Percentiles rank a stretch among this genome's conserved stretches.
Conservation (phyloP, 2,329 filamentous ascomycete genomes). For the Alternaria arbusti region DNA sequence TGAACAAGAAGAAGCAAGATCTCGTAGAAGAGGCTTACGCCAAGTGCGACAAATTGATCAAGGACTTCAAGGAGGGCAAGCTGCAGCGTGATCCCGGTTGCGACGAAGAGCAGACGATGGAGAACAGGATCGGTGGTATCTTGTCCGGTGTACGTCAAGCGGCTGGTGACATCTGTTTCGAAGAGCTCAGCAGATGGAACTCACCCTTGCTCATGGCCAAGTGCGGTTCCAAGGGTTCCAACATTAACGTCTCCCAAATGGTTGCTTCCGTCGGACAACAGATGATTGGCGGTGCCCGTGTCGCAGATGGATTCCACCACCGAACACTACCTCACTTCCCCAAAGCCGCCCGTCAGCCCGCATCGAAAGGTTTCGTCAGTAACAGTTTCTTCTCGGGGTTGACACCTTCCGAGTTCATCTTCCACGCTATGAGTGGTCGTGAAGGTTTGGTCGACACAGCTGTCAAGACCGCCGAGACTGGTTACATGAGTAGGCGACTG, state of each 20-base stretch:
- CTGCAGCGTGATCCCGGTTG: conserved; percentile 87
- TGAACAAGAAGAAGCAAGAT: conserved; percentile 75
- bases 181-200: conserved; percentile 88
- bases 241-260: conserved; percentile 99
- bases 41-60: conserved; percentile 83
- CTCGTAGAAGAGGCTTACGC: conserved; percentile 80
- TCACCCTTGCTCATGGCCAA: conserved; percentile 96
- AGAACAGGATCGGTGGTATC: conserved; percentile 88
- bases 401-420: conserved; percentile 89
- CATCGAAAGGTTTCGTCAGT: conserved; percentile 93
- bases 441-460: conserved; percentile 98
- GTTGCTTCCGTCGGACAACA: conserved; percentile 96
- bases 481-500: conserved; percentile 96
- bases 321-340: conserved; percentile 93
- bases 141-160: conserved; percentile 90
- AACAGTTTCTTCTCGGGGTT: conserved; percentile 98
- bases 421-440: conserved; percentile 97
- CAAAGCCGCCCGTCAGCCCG: conserved; percentile 89
- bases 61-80: conserved; percentile 78
- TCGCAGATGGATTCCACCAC: conserved; percentile 95
- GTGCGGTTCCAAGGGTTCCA: conserved; percentile 94
- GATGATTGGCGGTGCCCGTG: conserved; percentile 92
- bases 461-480: conserved; percentile 98
- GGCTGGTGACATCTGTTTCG: conserved; percentile 89
- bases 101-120: conserved; percentile 88